These are phyloP conservation scores for Fraxinus quadrangulata DNA, from an alignment of 257 asterid species.

Conservation along the genomic window DNA sequence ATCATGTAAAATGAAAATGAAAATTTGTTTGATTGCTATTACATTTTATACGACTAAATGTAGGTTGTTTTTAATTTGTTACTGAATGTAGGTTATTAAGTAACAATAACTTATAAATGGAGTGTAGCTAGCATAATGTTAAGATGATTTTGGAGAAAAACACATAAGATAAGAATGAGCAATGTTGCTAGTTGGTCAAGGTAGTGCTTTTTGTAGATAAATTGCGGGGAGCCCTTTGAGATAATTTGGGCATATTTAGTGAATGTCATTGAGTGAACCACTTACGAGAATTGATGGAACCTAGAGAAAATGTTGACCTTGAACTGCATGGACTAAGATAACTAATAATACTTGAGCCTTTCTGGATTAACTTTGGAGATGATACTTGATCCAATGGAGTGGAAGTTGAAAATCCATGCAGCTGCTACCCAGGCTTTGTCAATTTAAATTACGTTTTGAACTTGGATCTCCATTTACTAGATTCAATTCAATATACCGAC, in stretches of 20 bases:
- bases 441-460: neutral
- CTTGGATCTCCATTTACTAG: neutral
- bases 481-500: neutral
- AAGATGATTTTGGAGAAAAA: neutral
- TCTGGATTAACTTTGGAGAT: neutral
- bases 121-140: neutral
- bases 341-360: neutral
- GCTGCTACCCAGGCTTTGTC: neutral
- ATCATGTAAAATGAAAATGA: too few species aligned
- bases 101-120: neutral
- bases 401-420: neutral
- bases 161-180: neutral
- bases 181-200: neutral
- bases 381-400: neutral
- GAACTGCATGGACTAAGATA: neutral
- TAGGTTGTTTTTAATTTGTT: too few species aligned
- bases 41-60: too few species aligned
- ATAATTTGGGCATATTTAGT: neutral
- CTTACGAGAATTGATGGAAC: neutral
- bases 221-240: neutral
- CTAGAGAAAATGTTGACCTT: neutral
- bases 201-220: neutral
- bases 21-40: too few species aligned
- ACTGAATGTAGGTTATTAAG: too few species aligned
- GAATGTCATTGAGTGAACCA: neutral